phyloP scores from a whole-genome alignment of 2,329 filamentous ascomycete genomes.

The Ilyonectria destructans region DNA sequence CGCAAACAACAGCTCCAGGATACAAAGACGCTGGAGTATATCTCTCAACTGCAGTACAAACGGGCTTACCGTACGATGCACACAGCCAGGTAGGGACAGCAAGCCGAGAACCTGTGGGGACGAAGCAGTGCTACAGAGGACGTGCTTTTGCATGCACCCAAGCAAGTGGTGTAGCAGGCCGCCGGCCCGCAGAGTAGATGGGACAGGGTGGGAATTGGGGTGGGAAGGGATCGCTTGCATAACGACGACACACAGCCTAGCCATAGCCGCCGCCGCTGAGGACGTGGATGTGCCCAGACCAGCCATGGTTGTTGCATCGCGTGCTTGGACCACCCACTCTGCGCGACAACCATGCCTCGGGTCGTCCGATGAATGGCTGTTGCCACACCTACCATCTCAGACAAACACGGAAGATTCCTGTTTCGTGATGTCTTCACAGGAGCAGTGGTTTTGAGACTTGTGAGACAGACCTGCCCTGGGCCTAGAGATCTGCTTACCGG shows the following conservation, averaged over 20 bases:
- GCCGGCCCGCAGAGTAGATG: not conserved
- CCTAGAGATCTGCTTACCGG: not conserved
- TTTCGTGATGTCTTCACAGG: not conserved
- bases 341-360: constrained; percentile 12
- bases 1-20: not conserved
- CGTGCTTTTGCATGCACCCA: not conserved
- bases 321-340: constrained; percentile 26
- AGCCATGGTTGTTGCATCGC: constrained; percentile 13
- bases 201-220: not conserved
- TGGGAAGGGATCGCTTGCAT: not conserved
- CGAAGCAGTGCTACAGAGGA: constrained; percentile 12
- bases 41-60: not conserved
- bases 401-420: constrained; percentile 13
- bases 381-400: constrained; percentile 14
- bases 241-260: not conserved
- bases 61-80: constrained; percentile 15
- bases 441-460: not conserved
- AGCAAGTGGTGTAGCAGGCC: not conserved
- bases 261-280: not conserved
- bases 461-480: not conserved
- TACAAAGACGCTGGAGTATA: constrained; percentile 3
- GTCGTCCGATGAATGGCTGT: constrained; percentile 8
- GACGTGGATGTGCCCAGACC: constrained; percentile 12
- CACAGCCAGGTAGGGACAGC: not conserved
- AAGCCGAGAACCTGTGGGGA: constrained; percentile 1